phyloP scores from a whole-genome alignment of 2,329 filamentous ascomycete genomes.

The Microdochium bolleyi region DNA sequence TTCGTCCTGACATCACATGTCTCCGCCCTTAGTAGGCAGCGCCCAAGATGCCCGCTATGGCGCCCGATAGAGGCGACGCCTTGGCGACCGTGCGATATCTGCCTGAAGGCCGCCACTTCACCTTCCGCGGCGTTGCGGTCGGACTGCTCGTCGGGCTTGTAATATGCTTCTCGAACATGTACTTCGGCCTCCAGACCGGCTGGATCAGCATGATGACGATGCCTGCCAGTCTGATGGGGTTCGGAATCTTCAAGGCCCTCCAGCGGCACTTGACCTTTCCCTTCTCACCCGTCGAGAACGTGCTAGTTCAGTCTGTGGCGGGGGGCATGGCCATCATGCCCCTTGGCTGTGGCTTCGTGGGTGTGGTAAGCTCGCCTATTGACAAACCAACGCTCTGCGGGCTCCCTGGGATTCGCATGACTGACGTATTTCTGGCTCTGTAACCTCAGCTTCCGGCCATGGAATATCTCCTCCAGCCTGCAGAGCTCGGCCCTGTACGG shows the following conservation, averaged over 20 bases:
- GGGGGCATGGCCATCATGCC: constrained; percentile 97
- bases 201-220: constrained; percentile 83
- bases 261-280: constrained; percentile 66
- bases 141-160: constrained; percentile 80
- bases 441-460: constrained; percentile 65
- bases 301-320: constrained; percentile 91
- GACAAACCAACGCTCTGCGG: neutral
- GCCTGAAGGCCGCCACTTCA: constrained; percentile 63
- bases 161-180: constrained; percentile 96
- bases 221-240: constrained; percentile 89
- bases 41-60: neutral
- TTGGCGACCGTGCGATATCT: constrained; percentile 11
- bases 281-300: constrained; percentile 93
- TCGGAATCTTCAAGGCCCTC: constrained; percentile 82
- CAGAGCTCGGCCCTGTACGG: constrained; percentile 71
- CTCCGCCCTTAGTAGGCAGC: neutral
- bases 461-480: constrained; percentile 70
- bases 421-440: constrained; percentile 1
- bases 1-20: neutral
- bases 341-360: constrained; percentile 88
- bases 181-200: constrained; percentile 89
- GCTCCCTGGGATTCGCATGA: neutral
- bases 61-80: neutral
- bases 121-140: constrained; percentile 68
- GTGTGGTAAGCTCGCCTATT: constrained; percentile 47